Base-by-base conservation (phyloP, 2,329 filamentous ascomycete genomes). In the Phaeoacremonium minimum region DNA sequence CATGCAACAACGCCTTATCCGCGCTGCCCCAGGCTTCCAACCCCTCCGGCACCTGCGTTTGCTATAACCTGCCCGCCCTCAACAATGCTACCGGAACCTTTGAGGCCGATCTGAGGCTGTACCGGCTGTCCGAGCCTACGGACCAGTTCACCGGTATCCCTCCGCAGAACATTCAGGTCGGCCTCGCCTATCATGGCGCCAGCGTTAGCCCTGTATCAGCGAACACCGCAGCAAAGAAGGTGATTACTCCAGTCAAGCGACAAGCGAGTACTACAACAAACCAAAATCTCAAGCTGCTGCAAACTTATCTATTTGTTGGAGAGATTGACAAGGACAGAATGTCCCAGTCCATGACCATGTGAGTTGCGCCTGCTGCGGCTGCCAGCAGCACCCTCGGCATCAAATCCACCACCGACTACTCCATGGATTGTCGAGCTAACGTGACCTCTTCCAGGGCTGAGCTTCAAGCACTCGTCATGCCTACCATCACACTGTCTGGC, bases 11-110 rank as follows among this genome's bases (percentile, higher is more conserved):
- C 15, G 70, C 75, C 7, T 66, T 93, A 14, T 56, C 59, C 3
- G 55, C 61, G 17, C 67, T 88, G 33, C 64, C 67, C 12, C 64
- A 71, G 41, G 75, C 80, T 29, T 73, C 75, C 16, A 91, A 90
- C 47, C 84, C 85, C 5, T 83, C 85, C 8, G 87, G 87, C 34
- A 76, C 87, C 32, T 83, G 83, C 40, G 77, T 87, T 32, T 94
- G 87, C 72, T 93, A 91, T 66, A 94, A 93, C 56, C 61, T 94
- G 16, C 80, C 83, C 1, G 77, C 76, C 28, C 71, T 88, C 39
- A 75, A 91, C 61, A 77, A 75, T 48, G 59, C 60, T 5, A 80
- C 75, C 1, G 86, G 86, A 18, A 66, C 79, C 13, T 93, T 93
- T 55, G 76, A 85, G 58, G 85, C 86, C 18, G 87, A 93, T 55